Evolutionary conservation across 805 yeast genomes (phyloP), one percentile per base, ranked within the genome.

Genomic region (Hanseniaspora taiwanica): DNA sequence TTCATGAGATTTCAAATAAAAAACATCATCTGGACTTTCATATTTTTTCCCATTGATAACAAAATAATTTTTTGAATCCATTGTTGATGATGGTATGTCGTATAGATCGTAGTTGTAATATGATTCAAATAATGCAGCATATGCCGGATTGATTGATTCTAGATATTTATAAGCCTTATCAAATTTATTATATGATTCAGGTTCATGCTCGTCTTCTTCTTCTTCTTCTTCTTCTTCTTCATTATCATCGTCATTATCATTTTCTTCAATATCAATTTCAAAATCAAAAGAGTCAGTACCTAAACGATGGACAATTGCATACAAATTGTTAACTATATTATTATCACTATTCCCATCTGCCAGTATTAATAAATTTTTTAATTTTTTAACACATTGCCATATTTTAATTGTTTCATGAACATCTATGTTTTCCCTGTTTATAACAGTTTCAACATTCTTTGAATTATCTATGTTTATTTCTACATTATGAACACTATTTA

Each of bases 21-120:
- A 91, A 1, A 85, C 69, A 42, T 81, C 94, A 41, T 74, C 82
- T 2, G 78, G 63, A 8, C 78, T 72, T 49, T 86, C 77, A 51
- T 78, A 79, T 14, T 36, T 44, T 37, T 48, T 43, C 2, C 49
- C 49, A 38, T 56, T 56, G 23, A 58, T 35, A 2, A 51, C 39
- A 35, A 57, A 56, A 42, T 40, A 53, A 35, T 44, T 50, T 2
- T 42, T 45, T 7, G 18, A 7, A n/a, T 29, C 14, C 4, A n/a
- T 16, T n/a, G 8, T 7, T 25, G 29, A 25, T 33, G 23, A 33
- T 17, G 24, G 36, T 23, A 29, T n/a, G 14, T 29, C 33, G 14
- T 29, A 29, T n/a, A 29, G 4, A 16, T 29, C 17, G 17, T 29
- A 29, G 10, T 29, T 6, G 8, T 29, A 29, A 29, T 29, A 29